Conservation (phyloP, 495 filamentous ascomycete genomes). For the Penicillium roqueforti region DNA sequence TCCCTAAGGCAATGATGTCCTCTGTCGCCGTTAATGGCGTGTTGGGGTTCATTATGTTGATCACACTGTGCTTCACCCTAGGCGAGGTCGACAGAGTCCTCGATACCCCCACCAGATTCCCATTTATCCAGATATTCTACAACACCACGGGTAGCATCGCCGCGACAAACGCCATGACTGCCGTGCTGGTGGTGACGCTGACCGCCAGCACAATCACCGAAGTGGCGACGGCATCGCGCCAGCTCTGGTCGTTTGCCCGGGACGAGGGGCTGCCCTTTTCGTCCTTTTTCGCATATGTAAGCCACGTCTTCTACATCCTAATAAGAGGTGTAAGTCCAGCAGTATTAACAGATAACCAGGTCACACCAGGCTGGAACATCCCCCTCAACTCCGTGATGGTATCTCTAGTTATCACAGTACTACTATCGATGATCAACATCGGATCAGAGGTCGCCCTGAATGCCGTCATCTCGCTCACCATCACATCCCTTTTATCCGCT, state of each 20-base stretch:
- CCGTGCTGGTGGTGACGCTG: conserved; percentile 47
- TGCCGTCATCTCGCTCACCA: conserved; percentile 45
- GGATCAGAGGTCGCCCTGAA: conserved; percentile 46
- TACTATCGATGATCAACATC: conserved; percentile 53
- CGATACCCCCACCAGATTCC: conserved; percentile 38
- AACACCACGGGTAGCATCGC: conserved; percentile 43
- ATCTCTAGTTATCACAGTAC: conserved; percentile 40
- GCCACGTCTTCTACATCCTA: conserved; percentile 1
- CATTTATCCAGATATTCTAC: conserved; percentile 53
- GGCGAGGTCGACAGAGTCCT: conserved; percentile 47
- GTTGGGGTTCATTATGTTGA: conserved; percentile 48
- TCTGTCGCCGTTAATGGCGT: conserved; percentile 47
- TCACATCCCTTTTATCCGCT: conserved; percentile 40
- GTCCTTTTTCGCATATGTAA: conserved; percentile 45
- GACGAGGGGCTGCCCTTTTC: conserved; percentile 56
- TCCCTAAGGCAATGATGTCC: conserved; percentile 53
- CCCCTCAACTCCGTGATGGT: conserved; percentile 51
- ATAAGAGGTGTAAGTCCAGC: neutral
- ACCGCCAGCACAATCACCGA: conserved; percentile 49
- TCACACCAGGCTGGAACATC: conserved; percentile 47
- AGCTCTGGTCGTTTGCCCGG: conserved; percentile 56
- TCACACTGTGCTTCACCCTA: conserved; percentile 52
- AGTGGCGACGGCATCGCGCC: conserved; percentile 53
- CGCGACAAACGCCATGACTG: conserved; percentile 48
- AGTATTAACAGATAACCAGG: conserved; percentile 22